phyloP scores from a whole-genome alignment of 306 rosid species.

The Gillenia trifoliata region DNA sequence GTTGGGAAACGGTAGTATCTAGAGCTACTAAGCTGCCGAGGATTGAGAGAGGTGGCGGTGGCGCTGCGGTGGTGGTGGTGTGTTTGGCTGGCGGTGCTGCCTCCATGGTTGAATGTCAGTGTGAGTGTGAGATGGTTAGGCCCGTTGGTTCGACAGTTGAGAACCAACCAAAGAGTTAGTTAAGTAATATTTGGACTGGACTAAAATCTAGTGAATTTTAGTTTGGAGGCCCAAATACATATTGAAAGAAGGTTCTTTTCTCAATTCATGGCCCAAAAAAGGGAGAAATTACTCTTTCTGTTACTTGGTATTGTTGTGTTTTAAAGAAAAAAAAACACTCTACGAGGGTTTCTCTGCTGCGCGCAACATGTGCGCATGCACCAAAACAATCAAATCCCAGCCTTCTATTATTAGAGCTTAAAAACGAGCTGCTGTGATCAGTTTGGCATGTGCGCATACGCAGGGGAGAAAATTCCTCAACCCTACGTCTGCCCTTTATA shows the following conservation, averaged over 20 bases:
- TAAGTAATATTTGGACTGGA: background rate
- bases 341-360: too few species aligned
- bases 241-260: background rate
- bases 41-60: background rate
- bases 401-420: too few species aligned
- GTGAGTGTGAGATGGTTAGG: background rate
- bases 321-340: too few species aligned
- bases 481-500: too few species aligned
- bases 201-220: background rate
- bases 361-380: background rate
- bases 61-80: background rate
- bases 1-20: constrained; percentile 37
- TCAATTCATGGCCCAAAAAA: background rate
- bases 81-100: constrained; percentile 1
- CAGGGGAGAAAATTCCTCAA: too few species aligned
- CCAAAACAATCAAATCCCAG: too few species aligned
- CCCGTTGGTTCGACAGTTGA: background rate
- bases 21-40: constrained; percentile 29
- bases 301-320: too few species aligned
- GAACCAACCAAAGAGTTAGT: background rate
- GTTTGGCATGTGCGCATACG: too few species aligned
- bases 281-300: too few species aligned
- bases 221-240: background rate
- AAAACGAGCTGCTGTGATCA: too few species aligned
- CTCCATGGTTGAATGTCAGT: background rate